Conservation (phyloP, 345 rosid genomes). For the Litchi chinensis region DNA sequence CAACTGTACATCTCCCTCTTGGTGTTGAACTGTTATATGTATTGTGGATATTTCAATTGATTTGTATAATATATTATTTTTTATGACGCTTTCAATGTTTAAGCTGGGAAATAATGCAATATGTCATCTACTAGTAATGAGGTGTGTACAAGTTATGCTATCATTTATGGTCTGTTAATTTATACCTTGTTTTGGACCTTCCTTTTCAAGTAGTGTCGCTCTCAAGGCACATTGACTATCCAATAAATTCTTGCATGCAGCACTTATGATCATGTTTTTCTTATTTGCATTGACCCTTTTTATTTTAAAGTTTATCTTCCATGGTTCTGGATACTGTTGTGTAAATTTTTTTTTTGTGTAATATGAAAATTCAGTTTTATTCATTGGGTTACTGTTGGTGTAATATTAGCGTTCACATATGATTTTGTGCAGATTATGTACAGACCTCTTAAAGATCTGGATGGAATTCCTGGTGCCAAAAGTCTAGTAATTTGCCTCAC, state of each 20-base stretch:
- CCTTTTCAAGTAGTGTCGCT: neutral
- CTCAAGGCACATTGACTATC: neutral
- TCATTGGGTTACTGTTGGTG: neutral
- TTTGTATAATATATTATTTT: neutral
- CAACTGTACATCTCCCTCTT: neutral
- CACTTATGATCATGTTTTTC: neutral
- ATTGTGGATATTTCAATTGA: neutral
- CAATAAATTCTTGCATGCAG: neutral
- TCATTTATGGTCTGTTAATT: neutral
- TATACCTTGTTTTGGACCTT: neutral
- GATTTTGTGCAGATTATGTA: constrained; percentile 63
- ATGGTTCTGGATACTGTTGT: neutral
- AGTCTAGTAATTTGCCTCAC: constrained; percentile 75
- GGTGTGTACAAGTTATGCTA: neutral
- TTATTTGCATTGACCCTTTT: neutral
- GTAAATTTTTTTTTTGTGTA: neutral
- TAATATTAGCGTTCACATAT: neutral
- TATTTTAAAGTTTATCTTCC: neutral
- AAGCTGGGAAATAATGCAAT: neutral
- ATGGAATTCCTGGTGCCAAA: constrained; percentile 81
- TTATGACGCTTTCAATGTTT: neutral
- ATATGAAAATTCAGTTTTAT: neutral
- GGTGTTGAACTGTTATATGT: neutral
- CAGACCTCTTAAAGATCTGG: constrained; percentile 70
- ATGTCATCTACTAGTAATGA: neutral